Evolutionary conservation across 2,329 filamentous ascomycete genomes (phyloP).

Genomic region (Paraconiothyrium brasiliense): DNA sequence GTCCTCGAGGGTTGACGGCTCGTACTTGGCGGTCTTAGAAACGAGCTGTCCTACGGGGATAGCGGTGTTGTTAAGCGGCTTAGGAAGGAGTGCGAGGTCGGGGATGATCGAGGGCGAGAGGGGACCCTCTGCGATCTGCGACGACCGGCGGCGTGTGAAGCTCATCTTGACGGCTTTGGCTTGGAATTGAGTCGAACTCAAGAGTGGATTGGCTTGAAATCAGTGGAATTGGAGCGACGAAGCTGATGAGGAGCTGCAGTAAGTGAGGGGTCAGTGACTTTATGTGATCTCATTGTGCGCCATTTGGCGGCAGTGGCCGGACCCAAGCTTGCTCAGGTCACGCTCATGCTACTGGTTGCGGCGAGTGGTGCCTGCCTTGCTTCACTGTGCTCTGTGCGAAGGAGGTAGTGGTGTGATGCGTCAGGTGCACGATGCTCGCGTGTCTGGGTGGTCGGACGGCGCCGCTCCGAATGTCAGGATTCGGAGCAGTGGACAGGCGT

Average conservation of each 20-base stretch:
- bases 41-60: conserved; percentile 46
- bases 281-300: conserved; percentile 47
- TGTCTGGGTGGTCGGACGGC: neutral
- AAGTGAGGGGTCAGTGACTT: conserved; percentile 48
- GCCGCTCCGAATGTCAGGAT: conserved; percentile 3
- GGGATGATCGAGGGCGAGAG: conserved; percentile 44
- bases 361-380: conserved; percentile 21
- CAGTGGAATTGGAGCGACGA: neutral
- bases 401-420: conserved; percentile 18
- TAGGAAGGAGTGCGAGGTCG: conserved; percentile 43
- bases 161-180: conserved; percentile 14
- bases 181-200: conserved; percentile 4
- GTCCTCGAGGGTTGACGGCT: conserved; percentile 39
- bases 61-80: conserved; percentile 36
- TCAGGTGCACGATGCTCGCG: conserved; percentile 19
- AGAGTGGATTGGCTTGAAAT: neutral
- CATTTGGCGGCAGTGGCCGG: conserved; percentile 7
- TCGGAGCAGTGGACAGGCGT: neutral
- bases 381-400: neutral
- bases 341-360: conserved; percentile 32
- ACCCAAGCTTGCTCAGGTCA: conserved; percentile 37
- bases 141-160: conserved; percentile 39
- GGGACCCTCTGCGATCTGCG: conserved; percentile 31
- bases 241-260: conserved; percentile 30
- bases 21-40: conserved; percentile 40